Evolutionary conservation across 2,329 filamentous ascomycete genomes (phyloP), one percentile per base, ranked within the genome.

Genomic region (Cytospora schulzeri): DNA sequence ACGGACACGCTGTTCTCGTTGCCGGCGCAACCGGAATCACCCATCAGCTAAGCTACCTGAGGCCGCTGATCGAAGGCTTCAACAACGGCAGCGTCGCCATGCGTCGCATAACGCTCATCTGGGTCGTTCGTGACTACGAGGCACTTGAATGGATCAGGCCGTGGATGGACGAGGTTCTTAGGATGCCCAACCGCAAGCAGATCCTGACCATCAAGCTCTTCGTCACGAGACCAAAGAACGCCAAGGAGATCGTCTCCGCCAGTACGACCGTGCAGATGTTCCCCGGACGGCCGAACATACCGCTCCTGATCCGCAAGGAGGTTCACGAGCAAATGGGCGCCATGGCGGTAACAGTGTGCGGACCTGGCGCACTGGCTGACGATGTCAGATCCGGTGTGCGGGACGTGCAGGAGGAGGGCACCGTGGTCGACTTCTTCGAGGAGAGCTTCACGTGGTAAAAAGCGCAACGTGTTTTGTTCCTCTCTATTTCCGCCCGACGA

Each of bases 11-110:
- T 53, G 86, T 99, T 68, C 88, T 99, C 63, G 93, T 97, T 73
- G 93, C 94, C 15, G 93, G 93, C 63, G 92, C 94, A 64, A 93
- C 95, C 6, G 95, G 95, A 67, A 98, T 99, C 77, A 97, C 94
- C 1, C 94, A 98, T 76, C 93, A 96, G 75, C 86, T 98, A 33
- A 91, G 93, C 38, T 96, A 96, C 75, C 85, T 97, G 11, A 89
- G 88, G 62, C 89, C 95, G 59, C 81, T 94, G 5, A 84, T 94
- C 65, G 79, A 87, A 61, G 90, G 90, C 4, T 90, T 85, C 75
- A 86, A 87, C 61, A 80, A 86, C 0, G 86, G 87, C 65, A 93
- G 88, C 1, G 88, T 93, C 45, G 93, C 94, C 5, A 92, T 92
- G 4, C 89, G 93, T 59, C 88, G 89, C 50, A 79, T 98, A 55